These are phyloP conservation scores for Lavandula angustifolia DNA, from an alignment of 257 asterid genomes.

Conservation along the genomic window DNA sequence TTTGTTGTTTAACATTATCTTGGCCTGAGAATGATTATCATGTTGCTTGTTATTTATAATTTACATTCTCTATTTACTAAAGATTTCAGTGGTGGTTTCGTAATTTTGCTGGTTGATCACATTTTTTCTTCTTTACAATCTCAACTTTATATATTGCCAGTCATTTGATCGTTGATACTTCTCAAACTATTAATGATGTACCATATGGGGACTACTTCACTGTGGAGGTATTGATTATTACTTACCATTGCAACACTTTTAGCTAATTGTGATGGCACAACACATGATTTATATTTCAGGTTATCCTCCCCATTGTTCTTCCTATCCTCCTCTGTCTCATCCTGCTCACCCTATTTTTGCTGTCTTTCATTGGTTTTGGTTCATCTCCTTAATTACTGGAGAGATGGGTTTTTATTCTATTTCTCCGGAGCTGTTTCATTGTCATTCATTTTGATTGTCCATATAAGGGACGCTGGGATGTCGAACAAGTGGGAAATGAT, in stretches of 20 bases:
- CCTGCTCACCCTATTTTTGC: not conserved
- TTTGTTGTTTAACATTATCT: too few species aligned
- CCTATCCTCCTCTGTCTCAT: not conserved
- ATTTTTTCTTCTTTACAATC: slow-evolving; percentile 31
- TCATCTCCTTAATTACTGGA: not conserved
- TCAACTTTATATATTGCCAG: slow-evolving; percentile 47
- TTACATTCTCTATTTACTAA: not conserved
- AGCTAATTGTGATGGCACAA: slow-evolving; percentile 16
- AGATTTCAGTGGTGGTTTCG: slow-evolving; percentile 18
- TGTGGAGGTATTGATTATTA: slow-evolving; percentile 70
- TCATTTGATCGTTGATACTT: slow-evolving; percentile 74
- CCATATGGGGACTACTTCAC: slow-evolving; percentile 94
- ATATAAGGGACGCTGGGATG: slow-evolving; percentile 87
- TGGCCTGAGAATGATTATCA: slow-evolving; percentile 3
- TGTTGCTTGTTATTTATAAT: not conserved
- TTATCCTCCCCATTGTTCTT: slow-evolving; percentile 1
- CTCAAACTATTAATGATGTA: slow-evolving; percentile 81
- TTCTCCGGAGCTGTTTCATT: slow-evolving; percentile 23
- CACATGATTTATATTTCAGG: slow-evolving; percentile 8
- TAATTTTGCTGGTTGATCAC: slow-evolving; percentile 20
- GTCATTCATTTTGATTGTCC: slow-evolving; percentile 19
- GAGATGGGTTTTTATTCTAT: slow-evolving; percentile 4
- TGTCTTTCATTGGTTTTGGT: slow-evolving; percentile 19
- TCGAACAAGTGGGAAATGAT: slow-evolving; percentile 51
- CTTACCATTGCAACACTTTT: slow-evolving; percentile 16